Conservation (phyloP, 1,284 basidiomycete genomes). For the Flammula alnicola region DNA sequence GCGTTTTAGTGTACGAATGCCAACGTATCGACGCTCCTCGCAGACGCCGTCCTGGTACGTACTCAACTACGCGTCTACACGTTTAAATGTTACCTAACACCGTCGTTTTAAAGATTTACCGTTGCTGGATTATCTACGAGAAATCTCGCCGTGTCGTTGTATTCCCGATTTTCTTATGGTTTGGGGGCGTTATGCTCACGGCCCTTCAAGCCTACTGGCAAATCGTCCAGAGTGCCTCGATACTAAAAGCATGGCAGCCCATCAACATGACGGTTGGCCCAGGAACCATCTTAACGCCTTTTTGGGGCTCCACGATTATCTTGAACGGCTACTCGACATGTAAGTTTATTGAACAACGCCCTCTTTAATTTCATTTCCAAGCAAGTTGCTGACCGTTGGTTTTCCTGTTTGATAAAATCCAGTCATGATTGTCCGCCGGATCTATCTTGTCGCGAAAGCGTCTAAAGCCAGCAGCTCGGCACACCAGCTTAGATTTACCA, state of each 20-base stretch:
- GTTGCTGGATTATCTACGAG: not conserved
- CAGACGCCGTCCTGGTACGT: not conserved
- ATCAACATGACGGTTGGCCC: not conserved
- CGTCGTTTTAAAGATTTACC: not conserved
- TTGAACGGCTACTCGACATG: not conserved
- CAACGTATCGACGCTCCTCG: too few relatives aligned
- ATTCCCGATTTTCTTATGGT: not conserved
- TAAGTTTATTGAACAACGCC: not conserved
- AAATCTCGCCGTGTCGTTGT: not conserved
- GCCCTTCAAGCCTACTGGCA: not conserved
- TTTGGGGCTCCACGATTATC: not conserved
- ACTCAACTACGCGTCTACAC: not conserved
- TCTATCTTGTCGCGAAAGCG: too few relatives aligned
- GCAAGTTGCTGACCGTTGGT: not conserved
- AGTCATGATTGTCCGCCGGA: not conserved
- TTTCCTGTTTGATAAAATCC: not conserved
- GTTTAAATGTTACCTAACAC: not conserved
- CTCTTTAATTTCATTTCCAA: not conserved
- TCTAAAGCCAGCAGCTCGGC: not conserved
- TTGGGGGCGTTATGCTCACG: not conserved
- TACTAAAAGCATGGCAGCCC: not conserved
- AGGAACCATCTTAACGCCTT: too few relatives aligned
- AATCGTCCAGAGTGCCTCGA: not conserved
- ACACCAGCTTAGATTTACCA: not conserved
- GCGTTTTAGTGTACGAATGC: too few relatives aligned